Evolutionary conservation across 768 basidiomycete species (phyloP).

Genomic region (Tylopilus balloui): DNA sequence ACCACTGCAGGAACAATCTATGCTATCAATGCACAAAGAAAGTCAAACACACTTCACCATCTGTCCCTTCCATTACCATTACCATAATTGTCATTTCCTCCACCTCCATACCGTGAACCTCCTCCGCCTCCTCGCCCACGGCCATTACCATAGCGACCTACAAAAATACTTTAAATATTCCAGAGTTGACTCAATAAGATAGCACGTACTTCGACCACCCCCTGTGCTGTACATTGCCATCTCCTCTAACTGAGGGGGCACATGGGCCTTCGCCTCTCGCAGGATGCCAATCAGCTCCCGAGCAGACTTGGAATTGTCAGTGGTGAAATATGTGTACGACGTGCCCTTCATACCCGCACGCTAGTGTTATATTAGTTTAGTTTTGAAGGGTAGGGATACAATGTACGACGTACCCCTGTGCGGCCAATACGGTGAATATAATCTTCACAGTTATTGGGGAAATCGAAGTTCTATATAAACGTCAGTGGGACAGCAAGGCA

Average conservation of each 20-base stretch:
- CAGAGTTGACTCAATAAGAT: not conserved
- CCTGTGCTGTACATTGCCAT: conserved; percentile 87
- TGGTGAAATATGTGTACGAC: conserved; percentile 95
- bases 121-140: conserved; percentile 25
- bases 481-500: conserved; percentile 6
- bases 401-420: conserved; percentile 63
- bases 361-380: conserved; percentile 36
- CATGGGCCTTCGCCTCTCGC: conserved; percentile 76
- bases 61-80: conserved; percentile 24
- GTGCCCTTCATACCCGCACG: conserved; percentile 90
- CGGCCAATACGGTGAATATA: conserved; percentile 99
- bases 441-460: conserved; percentile 97
- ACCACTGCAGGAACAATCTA: conserved; percentile 21
- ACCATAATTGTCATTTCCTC: conserved; percentile 21
- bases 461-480: conserved; percentile 79
- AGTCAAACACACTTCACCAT: conserved; percentile 14
- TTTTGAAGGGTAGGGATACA: not conserved
- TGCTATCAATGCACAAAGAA: conserved; percentile 8
- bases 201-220: conserved; percentile 59
- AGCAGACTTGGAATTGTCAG: conserved; percentile 92
- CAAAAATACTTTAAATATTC: not conserved
- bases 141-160: conserved; percentile 60
- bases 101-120: conserved; percentile 21
- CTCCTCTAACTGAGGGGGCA: conserved; percentile 89
- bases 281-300: conserved; percentile 87